Conservation (phyloP, 2,329 filamentous ascomycete species). For the Pseudopyrenochaeta lycopersici region DNA sequence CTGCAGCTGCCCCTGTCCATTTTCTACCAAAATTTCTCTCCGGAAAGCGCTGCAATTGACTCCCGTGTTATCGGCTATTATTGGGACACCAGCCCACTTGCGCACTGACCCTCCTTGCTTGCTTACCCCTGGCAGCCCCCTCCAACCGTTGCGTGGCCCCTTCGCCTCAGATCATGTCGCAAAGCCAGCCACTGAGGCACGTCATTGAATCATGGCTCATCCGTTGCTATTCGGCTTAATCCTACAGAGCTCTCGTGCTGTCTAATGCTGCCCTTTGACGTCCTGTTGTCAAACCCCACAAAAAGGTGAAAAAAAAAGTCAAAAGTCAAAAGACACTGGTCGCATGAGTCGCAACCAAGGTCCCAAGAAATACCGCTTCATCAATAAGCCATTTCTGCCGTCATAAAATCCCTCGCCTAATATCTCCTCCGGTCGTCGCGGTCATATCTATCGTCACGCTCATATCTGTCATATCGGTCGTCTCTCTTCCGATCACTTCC, state of each 20-base stretch:
- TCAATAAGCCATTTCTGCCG: constrained; percentile 1
- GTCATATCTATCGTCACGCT: background rate
- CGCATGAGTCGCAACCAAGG: background rate
- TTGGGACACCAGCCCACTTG: background rate
- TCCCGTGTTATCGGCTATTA: constrained; percentile 2
- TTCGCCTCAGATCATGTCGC: constrained; percentile 23
- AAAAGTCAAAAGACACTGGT: background rate
- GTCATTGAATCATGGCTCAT: constrained; percentile 10
- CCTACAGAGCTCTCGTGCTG: background rate
- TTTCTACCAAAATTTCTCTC: background rate
- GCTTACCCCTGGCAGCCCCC: background rate
- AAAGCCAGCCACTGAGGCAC: constrained; percentile 7
- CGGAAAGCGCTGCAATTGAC: background rate
- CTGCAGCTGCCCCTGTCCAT: background rate
- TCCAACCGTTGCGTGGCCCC: constrained; percentile 3
- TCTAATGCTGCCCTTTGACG: background rate
- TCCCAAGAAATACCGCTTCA: background rate
- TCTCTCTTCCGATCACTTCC: constrained; percentile 16
- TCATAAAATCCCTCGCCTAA: background rate
- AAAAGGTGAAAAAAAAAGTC: too few relatives aligned
- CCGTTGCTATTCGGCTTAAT: background rate
- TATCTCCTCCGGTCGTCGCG: constrained; percentile 1
- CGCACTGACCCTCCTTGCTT: constrained; percentile 2
- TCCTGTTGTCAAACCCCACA: too few relatives aligned
- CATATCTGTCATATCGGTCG: background rate